A percentile compares a stretch with the other conserved stretches of the same genome.
These are phyloP conservation scores for Quercus berberidifolia DNA, from an alignment of 306 rosid species.

Conservation along the genomic window DNA sequence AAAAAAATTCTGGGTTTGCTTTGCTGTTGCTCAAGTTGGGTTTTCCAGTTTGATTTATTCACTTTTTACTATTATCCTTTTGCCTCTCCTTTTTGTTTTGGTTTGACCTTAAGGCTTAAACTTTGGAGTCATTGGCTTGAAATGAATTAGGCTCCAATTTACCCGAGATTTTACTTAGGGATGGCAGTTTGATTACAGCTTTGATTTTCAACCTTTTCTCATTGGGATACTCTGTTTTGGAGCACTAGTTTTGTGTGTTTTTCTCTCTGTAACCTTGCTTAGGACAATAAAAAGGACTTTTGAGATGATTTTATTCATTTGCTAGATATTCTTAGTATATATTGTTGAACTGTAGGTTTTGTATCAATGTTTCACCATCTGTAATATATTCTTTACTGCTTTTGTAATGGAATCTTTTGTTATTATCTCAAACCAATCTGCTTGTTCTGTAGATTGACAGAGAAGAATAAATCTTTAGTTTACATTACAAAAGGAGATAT, in stretches of 20 bases:
- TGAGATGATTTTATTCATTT: neutral
- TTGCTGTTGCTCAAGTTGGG: neutral
- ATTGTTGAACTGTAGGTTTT: neutral
- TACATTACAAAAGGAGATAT: neutral
- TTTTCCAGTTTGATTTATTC: neutral
- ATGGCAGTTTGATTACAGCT: slow-evolving; percentile 17
- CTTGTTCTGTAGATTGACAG: neutral
- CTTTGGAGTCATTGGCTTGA: neutral
- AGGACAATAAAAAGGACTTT: slow-evolving; percentile 4
- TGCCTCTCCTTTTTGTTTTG: neutral
- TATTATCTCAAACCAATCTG: neutral
- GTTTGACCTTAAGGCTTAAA: neutral
- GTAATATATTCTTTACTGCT: neutral
- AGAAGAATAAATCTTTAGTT: neutral
- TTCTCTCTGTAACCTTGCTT: neutral
- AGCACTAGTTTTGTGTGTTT: slow-evolving; percentile 8
- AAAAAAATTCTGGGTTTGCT: neutral
- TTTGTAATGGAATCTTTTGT: neutral
- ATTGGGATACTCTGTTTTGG: slow-evolving; percentile 6
- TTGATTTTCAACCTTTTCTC: slow-evolving; percentile 20
- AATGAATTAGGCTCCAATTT: neutral
- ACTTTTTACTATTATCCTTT: neutral
- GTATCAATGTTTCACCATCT: neutral
- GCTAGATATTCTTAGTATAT: neutral
- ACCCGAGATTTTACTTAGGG: neutral